Conservation (phyloP, 176 grass and related monocot genomes). For the Miscanthus lutarioriparius region DNA sequence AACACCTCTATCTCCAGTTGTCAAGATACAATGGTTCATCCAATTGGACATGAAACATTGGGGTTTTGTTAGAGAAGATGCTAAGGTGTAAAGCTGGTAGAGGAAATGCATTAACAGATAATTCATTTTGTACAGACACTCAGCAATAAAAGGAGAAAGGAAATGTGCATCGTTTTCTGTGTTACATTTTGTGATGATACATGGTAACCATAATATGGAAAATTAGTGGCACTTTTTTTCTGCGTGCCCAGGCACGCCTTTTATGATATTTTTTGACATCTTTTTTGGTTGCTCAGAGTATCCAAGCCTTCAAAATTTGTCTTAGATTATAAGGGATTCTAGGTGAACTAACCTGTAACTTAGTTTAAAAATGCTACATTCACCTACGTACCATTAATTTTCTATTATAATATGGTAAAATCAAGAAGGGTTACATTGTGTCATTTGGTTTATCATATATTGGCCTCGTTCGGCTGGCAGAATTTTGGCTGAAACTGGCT, state of each 20-base stretch:
- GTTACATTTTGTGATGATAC: not conserved
- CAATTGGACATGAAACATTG: not conserved
- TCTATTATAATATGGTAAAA: no score
- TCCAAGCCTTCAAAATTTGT: no score
- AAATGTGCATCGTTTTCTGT: not conserved
- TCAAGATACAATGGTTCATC: conserved; percentile 13
- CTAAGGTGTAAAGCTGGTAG: conserved; percentile 14
- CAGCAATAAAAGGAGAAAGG: not conserved
- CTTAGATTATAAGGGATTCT: no score
- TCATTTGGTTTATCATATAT: no score
- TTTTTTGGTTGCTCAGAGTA: no score
- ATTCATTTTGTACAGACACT: conserved; percentile 34
- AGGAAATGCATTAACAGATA: conserved; percentile 25
- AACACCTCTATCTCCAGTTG: conserved; percentile 20
- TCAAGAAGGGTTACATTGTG: no score
- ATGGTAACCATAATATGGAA: not conserved
- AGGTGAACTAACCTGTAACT: no score
- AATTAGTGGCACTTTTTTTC: not conserved
- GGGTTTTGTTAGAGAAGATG: conserved; percentile 18
- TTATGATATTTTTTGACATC: not conserved
- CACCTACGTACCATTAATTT: no score
- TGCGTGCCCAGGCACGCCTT: not conserved
- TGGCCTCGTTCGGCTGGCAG: no score
- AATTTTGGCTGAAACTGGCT: no score
- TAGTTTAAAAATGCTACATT: no score